phyloP scores from a whole-genome alignment of 768 basidiomycete genomes.

The Hypholoma fasciculare region DNA sequence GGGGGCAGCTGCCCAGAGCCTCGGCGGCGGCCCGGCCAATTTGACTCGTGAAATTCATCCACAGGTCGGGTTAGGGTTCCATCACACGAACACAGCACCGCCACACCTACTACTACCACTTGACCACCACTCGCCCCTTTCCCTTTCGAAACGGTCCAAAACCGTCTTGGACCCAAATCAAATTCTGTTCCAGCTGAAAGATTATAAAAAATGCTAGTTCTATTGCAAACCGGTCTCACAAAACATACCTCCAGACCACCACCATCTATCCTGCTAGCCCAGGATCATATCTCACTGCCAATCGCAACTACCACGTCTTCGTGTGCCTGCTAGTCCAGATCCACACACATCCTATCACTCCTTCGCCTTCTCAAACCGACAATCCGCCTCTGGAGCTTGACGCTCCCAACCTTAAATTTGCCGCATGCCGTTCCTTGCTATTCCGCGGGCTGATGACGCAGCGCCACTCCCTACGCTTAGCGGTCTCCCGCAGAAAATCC shows the following conservation, averaged over 20 bases:
- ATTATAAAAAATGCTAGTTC: neutral
- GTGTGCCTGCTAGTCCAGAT: neutral
- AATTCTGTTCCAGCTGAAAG: neutral
- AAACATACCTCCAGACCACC: neutral
- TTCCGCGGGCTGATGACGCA: neutral
- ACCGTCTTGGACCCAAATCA: neutral
- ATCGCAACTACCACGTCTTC: neutral
- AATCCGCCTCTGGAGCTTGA: neutral
- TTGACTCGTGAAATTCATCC: neutral
- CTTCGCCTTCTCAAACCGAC: neutral
- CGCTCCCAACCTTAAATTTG: neutral
- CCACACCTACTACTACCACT: too few relatives aligned
- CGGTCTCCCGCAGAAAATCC: conserved; percentile 2
- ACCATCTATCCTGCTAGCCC: neutral
- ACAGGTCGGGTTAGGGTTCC: neutral
- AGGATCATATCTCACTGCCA: neutral
- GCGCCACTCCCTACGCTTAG: neutral
- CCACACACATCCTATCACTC: neutral
- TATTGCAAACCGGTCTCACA: neutral
- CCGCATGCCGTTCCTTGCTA: neutral
- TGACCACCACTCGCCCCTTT: too few relatives aligned
- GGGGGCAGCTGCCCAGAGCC: neutral
- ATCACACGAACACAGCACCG: too few relatives aligned
- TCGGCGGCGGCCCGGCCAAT: neutral
- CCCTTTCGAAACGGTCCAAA: too few relatives aligned